A percentile compares a stretch with the other conserved stretches of the same genome.
Conservation (phyloP, 2,329 filamentous ascomycete species). For the Beauveria sp. region DNA sequence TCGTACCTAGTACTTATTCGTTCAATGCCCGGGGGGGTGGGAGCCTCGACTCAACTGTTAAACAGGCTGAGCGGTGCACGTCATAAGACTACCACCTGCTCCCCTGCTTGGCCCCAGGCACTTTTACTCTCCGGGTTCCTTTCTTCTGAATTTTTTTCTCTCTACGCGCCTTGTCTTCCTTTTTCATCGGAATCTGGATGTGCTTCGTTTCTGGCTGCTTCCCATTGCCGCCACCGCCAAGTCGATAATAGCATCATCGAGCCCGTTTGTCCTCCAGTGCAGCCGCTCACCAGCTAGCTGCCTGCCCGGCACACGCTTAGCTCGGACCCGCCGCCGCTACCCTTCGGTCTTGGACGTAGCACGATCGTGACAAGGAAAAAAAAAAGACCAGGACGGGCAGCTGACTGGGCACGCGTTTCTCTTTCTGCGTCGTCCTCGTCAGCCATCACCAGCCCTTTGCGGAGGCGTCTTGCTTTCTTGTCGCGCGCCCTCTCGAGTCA, state of each 20-base stretch:
- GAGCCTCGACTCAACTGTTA: background rate
- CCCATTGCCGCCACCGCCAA: background rate
- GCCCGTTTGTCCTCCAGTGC: background rate
- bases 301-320: background rate
- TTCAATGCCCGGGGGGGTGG: background rate
- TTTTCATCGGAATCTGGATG: background rate
- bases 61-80: slow-evolving; percentile 8
- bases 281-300: background rate
- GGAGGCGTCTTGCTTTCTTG: background rate
- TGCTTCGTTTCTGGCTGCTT: background rate
- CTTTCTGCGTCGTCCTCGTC: background rate
- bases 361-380: background rate
- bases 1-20: no score
- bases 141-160: background rate
- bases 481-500: background rate
- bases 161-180: background rate
- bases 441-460: background rate
- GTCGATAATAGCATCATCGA: background rate
- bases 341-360: background rate
- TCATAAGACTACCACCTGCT: slow-evolving; percentile 5
- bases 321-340: background rate
- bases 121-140: background rate
- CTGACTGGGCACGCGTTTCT: background rate
- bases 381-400: background rate
- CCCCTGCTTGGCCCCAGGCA: slow-evolving; percentile 1